Conservation (phyloP, 306 rosid species). For the Myrica gale region DNA sequence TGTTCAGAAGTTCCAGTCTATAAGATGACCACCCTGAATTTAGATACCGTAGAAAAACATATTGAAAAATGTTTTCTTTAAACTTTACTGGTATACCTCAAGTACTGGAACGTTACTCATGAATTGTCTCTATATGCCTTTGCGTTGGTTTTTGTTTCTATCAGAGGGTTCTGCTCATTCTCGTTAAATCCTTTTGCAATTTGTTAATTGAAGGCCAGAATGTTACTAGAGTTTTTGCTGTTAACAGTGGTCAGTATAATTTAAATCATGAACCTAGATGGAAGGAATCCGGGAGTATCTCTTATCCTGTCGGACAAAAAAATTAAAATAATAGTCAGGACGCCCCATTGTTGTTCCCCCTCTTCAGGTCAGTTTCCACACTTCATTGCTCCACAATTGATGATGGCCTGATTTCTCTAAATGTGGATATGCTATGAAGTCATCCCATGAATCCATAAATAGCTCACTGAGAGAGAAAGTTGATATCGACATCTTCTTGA, state of each 20-base stretch:
- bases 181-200: constrained; percentile 6
- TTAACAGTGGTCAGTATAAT: constrained; percentile 7
- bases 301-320: background rate
- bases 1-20: background rate
- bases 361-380: background rate
- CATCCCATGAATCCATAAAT: background rate
- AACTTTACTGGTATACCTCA: background rate
- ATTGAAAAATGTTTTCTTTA: constrained; percentile 20
- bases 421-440: background rate
- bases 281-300: background rate
- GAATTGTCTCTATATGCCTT: background rate
- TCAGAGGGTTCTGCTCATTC: constrained; percentile 5
- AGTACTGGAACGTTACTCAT: background rate
- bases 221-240: constrained; percentile 18
- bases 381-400: constrained; percentile 5
- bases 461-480: constrained; percentile 4
- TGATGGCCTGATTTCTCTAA: background rate
- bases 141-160: constrained; percentile 6
- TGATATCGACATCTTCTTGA: background rate
- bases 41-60: constrained; percentile 7
- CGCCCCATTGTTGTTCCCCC: background rate
- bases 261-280: background rate
- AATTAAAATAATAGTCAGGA: too few species aligned
- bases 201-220: constrained; percentile 2
- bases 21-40: constrained; percentile 2